phyloP scores from a whole-genome alignment of 192 early-diverging fungal species.

The Dimargaris cristalligena region DNA sequence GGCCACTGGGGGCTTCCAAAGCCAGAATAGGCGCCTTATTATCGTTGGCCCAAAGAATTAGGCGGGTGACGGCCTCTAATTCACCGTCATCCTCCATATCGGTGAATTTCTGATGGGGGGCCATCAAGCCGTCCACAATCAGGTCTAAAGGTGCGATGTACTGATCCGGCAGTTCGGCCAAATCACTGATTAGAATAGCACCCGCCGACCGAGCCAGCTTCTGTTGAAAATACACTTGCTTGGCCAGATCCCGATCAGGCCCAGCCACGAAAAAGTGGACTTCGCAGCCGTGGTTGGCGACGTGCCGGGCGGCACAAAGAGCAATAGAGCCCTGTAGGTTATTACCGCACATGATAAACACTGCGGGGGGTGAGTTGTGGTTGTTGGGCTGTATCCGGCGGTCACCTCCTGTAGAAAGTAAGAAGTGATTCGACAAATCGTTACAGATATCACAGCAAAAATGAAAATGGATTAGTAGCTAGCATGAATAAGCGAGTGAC shows the following conservation, averaged over 20 bases:
- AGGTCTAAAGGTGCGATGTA: slow-evolving; percentile 39
- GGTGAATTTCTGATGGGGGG: slow-evolving; percentile 33
- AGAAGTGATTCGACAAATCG: too few relatives aligned
- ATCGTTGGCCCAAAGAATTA: slow-evolving; percentile 56
- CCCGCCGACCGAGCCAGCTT: slow-evolving; percentile 22
- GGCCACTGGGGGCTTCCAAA: slow-evolving; percentile 53
- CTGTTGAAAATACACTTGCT: background rate
- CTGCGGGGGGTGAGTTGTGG: slow-evolving; percentile 51
- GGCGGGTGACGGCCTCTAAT: slow-evolving; percentile 22
- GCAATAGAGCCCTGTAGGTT: slow-evolving; percentile 55
- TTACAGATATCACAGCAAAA: too few relatives aligned
- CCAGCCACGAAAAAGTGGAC: slow-evolving; percentile 36
- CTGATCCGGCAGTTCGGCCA: slow-evolving; percentile 37
- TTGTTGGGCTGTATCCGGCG: slow-evolving; percentile 60
- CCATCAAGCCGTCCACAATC: slow-evolving; percentile 57
- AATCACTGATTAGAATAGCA: slow-evolving; percentile 24
- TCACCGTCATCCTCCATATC: slow-evolving; percentile 29
- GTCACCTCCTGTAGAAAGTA: too few relatives aligned
- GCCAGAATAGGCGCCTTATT: slow-evolving; percentile 42
- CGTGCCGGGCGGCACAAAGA: slow-evolving; percentile 51
- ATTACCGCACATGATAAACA: slow-evolving; percentile 60
- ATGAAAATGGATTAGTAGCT: too few relatives aligned
- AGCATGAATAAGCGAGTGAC: too few relatives aligned
- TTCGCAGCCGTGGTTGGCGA: slow-evolving; percentile 60
- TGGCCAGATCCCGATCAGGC: slow-evolving; percentile 24